Evolutionary conservation across 805 yeast species (phyloP), one percentile per base, ranked within the genome.

Genomic region (Candida broadrunensis): DNA sequence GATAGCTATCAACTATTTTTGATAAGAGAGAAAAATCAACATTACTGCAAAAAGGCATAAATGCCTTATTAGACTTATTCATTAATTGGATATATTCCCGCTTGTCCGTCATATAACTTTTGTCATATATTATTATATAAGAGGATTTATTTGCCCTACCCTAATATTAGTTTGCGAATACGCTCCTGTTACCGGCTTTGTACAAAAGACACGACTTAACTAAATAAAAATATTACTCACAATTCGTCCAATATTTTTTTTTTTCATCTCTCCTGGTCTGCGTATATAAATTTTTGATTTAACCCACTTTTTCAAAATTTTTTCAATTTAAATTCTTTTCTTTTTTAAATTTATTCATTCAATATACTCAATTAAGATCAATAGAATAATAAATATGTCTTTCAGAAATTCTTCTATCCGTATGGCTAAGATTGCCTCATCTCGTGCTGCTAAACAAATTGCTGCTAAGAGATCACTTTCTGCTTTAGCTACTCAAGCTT

Each of bases 391-490:
- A 23, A 57, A 33, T 41, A 70, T 70, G 75, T 70, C 75, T 44
- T 62, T 69, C 54, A 70, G 74, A 70, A 62, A 56, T 61, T 55
- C 68, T 48, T 58, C 73, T 40, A 50, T 68, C 42, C 71, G 73
- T 55, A 60, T 69, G 65, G 75, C 74, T 46, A 73, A 77, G 63
- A 60, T 65, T 47, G 74, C 75, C 54, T 68, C 73, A 44, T 50
- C 78, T 46, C 65, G 65, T 48, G 65, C 70, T 41, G 50, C 64
- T 45, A 64, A 58, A 58, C 70, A 60, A 52, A 63, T 74, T 54
- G 69, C 80, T 47, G 70, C 80, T 55, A 77, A 78, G 74, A 84
- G 93, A 74, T 73, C 89, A 47, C 67, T 86, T 53, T 69, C 88
- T 52, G 69, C 74, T 44, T 63, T 76, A 52, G 67, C 76, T 46